phyloP scores from a whole-genome alignment of 306 rosid species.

The Oemleria cerasiformis region DNA sequence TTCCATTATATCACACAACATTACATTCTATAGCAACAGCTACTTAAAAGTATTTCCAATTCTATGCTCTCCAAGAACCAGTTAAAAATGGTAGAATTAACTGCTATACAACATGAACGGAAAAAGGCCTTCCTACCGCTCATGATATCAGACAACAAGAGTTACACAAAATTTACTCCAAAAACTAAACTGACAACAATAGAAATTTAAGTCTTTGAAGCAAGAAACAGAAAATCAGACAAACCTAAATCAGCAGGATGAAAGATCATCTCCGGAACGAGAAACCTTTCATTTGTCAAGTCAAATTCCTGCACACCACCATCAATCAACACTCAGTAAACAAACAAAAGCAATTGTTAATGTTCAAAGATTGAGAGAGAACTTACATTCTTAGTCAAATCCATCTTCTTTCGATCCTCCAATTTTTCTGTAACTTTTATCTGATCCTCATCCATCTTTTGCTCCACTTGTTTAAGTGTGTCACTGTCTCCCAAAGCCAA shows the following conservation, averaged over 20 bases:
- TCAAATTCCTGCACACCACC: slow-evolving; percentile 67
- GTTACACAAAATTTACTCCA: background rate
- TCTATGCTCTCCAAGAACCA: slow-evolving; percentile 2
- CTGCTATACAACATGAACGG: background rate
- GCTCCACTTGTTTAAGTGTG: slow-evolving; percentile 18
- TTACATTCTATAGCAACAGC: background rate
- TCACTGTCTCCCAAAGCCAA: slow-evolving; percentile 42
- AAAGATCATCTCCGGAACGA: slow-evolving; percentile 94
- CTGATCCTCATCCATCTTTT: slow-evolving; percentile 25
- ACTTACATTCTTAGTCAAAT: slow-evolving; percentile 70
- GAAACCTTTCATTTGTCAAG: slow-evolving; percentile 91
- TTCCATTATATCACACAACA: background rate
- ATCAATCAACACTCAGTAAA: slow-evolving; percentile 3
- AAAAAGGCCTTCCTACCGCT: background rate
- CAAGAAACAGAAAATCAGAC: slow-evolving; percentile 17
- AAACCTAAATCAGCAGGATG: slow-evolving; percentile 92
- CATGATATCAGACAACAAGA: background rate
- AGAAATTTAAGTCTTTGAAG: background rate
- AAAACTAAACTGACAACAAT: background rate
- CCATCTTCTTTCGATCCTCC: slow-evolving; percentile 53
- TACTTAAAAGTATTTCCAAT: background rate
- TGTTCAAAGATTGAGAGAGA: background rate
- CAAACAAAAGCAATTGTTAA: background rate
- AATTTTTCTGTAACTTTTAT: slow-evolving; percentile 32
- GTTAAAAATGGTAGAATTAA: background rate